Evolutionary conservation across 2,329 filamentous ascomycete species (phyloP).

Genomic region (Neofusicoccum cordaticola): DNA sequence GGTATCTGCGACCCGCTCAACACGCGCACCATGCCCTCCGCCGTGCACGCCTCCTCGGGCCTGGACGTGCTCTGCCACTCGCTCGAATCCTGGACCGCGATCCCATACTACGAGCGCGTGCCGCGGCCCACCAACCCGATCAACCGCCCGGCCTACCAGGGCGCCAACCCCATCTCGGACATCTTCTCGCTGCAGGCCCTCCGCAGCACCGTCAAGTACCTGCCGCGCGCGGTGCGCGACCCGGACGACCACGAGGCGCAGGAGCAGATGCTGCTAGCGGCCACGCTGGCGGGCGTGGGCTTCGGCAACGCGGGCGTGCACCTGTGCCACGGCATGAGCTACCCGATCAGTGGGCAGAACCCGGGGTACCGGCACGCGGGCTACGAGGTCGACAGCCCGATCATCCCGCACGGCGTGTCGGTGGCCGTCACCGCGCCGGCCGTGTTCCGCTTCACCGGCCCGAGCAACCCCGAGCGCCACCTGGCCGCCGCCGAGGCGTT

Average conservation of each 20-base stretch:
- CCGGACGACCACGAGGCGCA: conserved; percentile 92
- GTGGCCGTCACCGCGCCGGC: conserved; percentile 91
- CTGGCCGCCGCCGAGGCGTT: conserved; percentile 85
- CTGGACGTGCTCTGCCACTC: conserved; percentile 94
- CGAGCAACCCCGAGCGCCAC: conserved; percentile 90
- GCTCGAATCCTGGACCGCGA: conserved; percentile 95
- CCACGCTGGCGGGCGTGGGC: conserved; percentile 89
- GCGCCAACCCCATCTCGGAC: conserved; percentile 95
- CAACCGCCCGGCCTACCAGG: conserved; percentile 88
- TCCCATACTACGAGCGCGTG: conserved; percentile 82
- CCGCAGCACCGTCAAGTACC: conserved; percentile 80
- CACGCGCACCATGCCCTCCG: conserved; percentile 91
- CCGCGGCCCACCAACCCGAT: conserved; percentile 88
- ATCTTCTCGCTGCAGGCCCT: conserved; percentile 92
- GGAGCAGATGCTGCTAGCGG: conserved; percentile 89
- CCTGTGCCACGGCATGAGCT: conserved; percentile 88
- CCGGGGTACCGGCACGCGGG: conserved; percentile 83
- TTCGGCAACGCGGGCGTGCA: conserved; percentile 98
- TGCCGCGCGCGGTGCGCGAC: conserved; percentile 81
- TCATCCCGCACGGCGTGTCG: conserved; percentile 94
- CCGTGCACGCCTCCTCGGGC: conserved; percentile 87
- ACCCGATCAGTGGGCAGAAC: conserved; percentile 95
- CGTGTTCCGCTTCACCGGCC: conserved; percentile 88
- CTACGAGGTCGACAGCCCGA: conserved; percentile 71
- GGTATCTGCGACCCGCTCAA: conserved; percentile 86